These are phyloP conservation scores for Yamadazyma takamatsuzukensis DNA, from an alignment of 805 yeast genomes.

Conservation along the genomic window DNA sequence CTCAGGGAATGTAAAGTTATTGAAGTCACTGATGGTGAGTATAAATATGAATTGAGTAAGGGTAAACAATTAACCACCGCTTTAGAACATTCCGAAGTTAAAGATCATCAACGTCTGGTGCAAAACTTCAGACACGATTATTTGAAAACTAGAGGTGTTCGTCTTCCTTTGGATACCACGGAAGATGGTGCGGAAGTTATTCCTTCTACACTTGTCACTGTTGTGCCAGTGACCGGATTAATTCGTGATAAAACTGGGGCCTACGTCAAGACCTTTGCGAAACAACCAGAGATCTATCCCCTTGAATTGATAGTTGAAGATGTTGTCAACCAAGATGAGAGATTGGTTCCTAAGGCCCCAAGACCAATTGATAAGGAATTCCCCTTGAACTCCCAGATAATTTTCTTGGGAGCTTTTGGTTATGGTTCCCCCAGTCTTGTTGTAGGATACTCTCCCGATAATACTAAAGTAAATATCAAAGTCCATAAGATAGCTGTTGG, in stretches of 20 bases:
- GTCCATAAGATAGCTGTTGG: slow-evolving; percentile 33
- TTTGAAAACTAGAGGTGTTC: slow-evolving; percentile 58
- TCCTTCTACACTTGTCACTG: slow-evolving; percentile 55
- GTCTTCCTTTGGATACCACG: too few species aligned
- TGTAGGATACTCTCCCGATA: slow-evolving; percentile 50
- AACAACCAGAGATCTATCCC: slow-evolving; percentile 58
- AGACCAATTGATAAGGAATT: slow-evolving; percentile 77
- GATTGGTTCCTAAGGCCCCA: slow-evolving; percentile 72
- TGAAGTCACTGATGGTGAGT: slow-evolving; percentile 53
- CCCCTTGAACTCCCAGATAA: slow-evolving; percentile 66
- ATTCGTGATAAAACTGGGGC: slow-evolving; percentile 69
- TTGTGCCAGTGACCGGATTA: slow-evolving; percentile 75
- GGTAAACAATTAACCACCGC: slow-evolving; percentile 3
- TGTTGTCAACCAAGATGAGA: slow-evolving; percentile 67
- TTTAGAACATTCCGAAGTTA: slow-evolving; percentile 22
- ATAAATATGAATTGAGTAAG: slow-evolving; percentile 31
- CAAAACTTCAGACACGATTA: slow-evolving; percentile 40
- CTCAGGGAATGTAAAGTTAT: slow-evolving; percentile 74
- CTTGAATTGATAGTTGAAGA: slow-evolving; percentile 74
- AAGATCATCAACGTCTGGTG: slow-evolving; percentile 41
- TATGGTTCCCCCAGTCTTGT: slow-evolving; percentile 79
- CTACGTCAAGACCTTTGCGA: slow-evolving; percentile 64
- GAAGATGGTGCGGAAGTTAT: too few species aligned
- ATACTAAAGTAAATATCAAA: slow-evolving; percentile 47
- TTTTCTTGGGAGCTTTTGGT: slow-evolving; percentile 81